Evolutionary conservation across 2,329 filamentous ascomycete species (phyloP), one percentile per base, ranked within the genome.

Genomic region (Didymella lethalis): DNA sequence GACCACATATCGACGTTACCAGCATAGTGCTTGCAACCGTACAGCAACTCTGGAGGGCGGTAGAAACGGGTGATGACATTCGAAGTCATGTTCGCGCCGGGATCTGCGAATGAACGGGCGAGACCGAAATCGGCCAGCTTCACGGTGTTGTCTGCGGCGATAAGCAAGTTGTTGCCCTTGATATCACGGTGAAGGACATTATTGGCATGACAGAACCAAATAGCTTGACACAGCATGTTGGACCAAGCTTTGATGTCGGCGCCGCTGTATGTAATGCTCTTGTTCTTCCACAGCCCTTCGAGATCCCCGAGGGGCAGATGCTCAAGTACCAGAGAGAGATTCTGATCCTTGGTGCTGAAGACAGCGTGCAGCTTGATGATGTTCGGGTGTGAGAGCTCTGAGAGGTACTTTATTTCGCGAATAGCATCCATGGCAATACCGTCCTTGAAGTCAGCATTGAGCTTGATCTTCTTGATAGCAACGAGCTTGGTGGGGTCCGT

Each of bases 51-150:
- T 0, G 93, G 93, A 0, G 95, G 93, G 1, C 94, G 86, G 81
- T 98, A 99, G 93, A 95, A 99, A 64, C 93, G 88, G 18, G 95
- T 99, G 76, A 99, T 96, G 64, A 97, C 94, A 72, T 95, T 93
- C 72, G 89, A 88, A 1, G 94, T 97, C 95, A 99, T 99, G 67
- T 85, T 85, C 54, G 87, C 83, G 71, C 93, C 91, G 0, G 95
- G 94, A 76, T 99, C 95, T 7, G 92, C 90, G 76, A 97, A 97
- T 61, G 85, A 87, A 63, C 95, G 85, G 6, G 95, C 95, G 32
- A 99, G 88, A 84, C 95, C 95, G 70, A 99, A 99, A 89, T 99
- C 95, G 34, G 94, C 95, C 49, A 99, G 86, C 77, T 98, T 98
- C 73, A 99, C 88, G 72, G 94, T 91, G 48, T 95, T 94, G 74